phyloP scores from a whole-genome alignment of 768 basidiomycete genomes.

The Psilocybe cubensis region DNA sequence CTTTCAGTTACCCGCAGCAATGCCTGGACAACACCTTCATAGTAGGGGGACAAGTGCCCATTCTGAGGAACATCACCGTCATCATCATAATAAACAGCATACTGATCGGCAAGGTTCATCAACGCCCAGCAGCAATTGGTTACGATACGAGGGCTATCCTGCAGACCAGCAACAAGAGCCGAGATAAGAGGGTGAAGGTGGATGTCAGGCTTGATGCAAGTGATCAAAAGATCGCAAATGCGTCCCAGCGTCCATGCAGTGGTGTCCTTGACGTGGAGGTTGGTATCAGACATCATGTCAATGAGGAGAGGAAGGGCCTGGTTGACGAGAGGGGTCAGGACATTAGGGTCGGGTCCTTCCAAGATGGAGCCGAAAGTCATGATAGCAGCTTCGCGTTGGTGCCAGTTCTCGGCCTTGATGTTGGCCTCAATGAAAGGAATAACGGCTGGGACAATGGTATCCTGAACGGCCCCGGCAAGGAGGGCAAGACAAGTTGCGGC shows the following conservation, averaged over 20 bases:
- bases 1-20: constrained; percentile 88
- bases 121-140: constrained; percentile 96
- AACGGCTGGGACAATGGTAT: constrained; percentile 88
- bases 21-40: constrained; percentile 83
- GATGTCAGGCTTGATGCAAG: constrained; percentile 85
- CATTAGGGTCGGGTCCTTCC: constrained; percentile 89
- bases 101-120: constrained; percentile 93
- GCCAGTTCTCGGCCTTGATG: constrained; percentile 94
- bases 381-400: constrained; percentile 92
- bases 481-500: constrained; percentile 90
- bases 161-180: constrained; percentile 81
- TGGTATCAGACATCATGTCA: constrained; percentile 90
- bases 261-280: constrained; percentile 91
- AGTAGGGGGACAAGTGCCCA: constrained; percentile 85
- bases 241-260: constrained; percentile 97
- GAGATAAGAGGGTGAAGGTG: constrained; percentile 84
- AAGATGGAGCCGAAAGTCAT: constrained; percentile 99
- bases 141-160: constrained; percentile 82
- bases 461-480: constrained; percentile 88
- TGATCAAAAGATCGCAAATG: constrained; percentile 89
- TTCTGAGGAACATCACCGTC: constrained; percentile 55
- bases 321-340: constrained; percentile 88
- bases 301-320: constrained; percentile 95
- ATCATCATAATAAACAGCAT: constrained; percentile 68
- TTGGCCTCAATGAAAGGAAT: constrained; percentile 98